Evolutionary conservation across 768 basidiomycete species (phyloP).

Genomic region (Amanita rimosa): DNA sequence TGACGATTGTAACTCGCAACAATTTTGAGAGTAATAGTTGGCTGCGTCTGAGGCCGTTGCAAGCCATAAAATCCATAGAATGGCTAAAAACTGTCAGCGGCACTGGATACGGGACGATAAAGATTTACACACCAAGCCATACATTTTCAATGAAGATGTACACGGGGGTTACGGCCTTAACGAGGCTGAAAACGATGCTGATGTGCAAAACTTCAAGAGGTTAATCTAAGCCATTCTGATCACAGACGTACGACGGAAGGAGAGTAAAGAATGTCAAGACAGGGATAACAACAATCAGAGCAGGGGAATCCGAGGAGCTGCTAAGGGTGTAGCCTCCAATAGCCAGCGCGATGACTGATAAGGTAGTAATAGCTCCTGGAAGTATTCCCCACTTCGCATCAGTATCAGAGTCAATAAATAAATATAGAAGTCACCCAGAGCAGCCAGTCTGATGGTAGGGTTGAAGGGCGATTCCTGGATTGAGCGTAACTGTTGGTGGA

Average conservation of each 20-base stretch:
- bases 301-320: constrained; percentile 17
- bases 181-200: constrained; percentile 23
- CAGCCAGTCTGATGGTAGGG: neutral
- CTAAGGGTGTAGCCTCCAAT: constrained; percentile 14
- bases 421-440: neutral
- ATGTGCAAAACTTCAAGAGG: neutral
- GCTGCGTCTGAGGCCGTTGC: constrained; percentile 24
- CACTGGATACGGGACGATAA: neutral
- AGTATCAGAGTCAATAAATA: neutral
- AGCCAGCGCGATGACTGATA: constrained; percentile 15
- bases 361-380: constrained; percentile 9
- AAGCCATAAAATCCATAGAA: constrained; percentile 38
- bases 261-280: constrained; percentile 27
- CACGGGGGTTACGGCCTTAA: constrained; percentile 25
- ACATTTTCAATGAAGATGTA: constrained; percentile 28
- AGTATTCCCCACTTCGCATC: neutral
- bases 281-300: constrained; percentile 23
- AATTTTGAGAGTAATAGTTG: constrained; percentile 10
- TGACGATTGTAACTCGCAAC: neutral
- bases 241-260: constrained; percentile 23
- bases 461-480: neutral
- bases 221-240: neutral
- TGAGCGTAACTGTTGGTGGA: neutral
- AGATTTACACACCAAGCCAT: constrained; percentile 23
- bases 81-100: constrained; percentile 12